Evolutionary conservation across 1,139 yeast species (phyloP).

Genomic region (Lodderomyces margitis): DNA sequence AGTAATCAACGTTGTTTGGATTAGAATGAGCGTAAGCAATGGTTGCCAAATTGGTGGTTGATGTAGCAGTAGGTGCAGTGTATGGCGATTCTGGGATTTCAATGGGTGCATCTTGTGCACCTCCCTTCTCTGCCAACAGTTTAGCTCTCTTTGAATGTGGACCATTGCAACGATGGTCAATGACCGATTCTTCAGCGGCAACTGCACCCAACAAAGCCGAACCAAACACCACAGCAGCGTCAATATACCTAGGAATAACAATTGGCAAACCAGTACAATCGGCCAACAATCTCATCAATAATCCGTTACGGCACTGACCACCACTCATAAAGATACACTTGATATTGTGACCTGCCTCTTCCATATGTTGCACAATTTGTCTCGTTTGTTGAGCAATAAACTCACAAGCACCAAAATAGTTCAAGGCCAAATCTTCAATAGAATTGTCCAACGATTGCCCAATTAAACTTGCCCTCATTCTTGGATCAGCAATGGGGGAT

Average conservation of each 20-base stretch:
- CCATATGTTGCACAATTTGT: slow-evolving; percentile 87
- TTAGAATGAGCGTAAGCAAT: slow-evolving; percentile 47
- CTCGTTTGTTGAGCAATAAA: slow-evolving; percentile 97
- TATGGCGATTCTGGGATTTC: slow-evolving; percentile 51
- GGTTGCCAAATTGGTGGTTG: slow-evolving; percentile 58
- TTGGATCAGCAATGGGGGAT: slow-evolving; percentile 93
- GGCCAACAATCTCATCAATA: slow-evolving; percentile 85
- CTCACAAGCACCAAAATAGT: slow-evolving; percentile 91
- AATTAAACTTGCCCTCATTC: slow-evolving; percentile 89
- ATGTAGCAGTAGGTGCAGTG: slow-evolving; percentile 72
- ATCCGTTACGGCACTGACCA: slow-evolving; percentile 91
- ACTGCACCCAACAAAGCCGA: slow-evolving; percentile 93
- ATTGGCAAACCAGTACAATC: slow-evolving; percentile 94
- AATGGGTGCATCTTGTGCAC: background rate
- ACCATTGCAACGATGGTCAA: slow-evolving; percentile 32
- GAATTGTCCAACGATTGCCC: slow-evolving; percentile 92
- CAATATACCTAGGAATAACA: slow-evolving; percentile 89
- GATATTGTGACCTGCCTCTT: slow-evolving; percentile 72
- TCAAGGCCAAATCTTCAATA: slow-evolving; percentile 77
- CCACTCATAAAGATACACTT: slow-evolving; percentile 86
- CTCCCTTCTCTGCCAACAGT: slow-evolving; percentile 25
- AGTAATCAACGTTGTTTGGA: slow-evolving; percentile 44
- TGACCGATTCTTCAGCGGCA: slow-evolving; percentile 67
- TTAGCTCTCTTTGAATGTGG: slow-evolving; percentile 43
- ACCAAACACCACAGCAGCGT: slow-evolving; percentile 95